Evolutionary conservation across 768 basidiomycete genomes (phyloP).

Genomic region (Cystofilobasidium ferigula): DNA sequence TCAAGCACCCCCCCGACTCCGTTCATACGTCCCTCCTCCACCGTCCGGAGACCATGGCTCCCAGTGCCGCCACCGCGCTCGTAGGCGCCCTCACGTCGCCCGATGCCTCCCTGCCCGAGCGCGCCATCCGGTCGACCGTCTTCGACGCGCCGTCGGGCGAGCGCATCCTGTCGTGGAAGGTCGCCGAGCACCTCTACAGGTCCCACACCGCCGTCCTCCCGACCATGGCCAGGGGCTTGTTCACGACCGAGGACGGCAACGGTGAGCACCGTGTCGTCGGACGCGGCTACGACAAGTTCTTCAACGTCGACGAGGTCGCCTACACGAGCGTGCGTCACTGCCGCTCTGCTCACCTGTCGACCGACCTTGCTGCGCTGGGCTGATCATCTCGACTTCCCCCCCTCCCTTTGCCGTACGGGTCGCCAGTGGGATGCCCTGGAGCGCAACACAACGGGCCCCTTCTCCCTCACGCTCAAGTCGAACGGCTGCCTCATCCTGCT

Average conservation of each 20-base stretch:
- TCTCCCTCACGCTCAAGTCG: conserved; percentile 79
- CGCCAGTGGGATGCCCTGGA: conserved; percentile 72
- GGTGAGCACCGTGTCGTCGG: conserved; percentile 52
- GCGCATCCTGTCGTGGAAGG: conserved; percentile 75
- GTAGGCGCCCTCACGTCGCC: background rate
- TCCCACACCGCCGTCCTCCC: conserved; percentile 83
- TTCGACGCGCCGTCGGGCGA: background rate
- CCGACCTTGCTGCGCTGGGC: no score
- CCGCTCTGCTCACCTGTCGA: background rate
- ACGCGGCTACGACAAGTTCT: conserved; percentile 97
- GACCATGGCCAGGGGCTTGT: conserved; percentile 84
- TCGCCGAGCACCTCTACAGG: conserved; percentile 94
- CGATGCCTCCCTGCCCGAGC: background rate
- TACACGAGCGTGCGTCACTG: conserved; percentile 63
- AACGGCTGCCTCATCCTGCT: conserved; percentile 98
- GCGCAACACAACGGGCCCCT: conserved; percentile 59
- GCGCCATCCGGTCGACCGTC: background rate
- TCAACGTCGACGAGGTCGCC: conserved; percentile 90
- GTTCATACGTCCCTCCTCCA: no score
- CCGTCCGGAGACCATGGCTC: no score
- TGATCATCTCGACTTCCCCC: background rate
- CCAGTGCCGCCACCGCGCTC: background rate
- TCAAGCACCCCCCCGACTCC: no score
- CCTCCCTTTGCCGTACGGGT: background rate
- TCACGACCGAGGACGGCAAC: conserved; percentile 43